Evolutionary conservation across 2,329 filamentous ascomycete genomes (phyloP).

Genomic region (Penicillium sp.): DNA sequence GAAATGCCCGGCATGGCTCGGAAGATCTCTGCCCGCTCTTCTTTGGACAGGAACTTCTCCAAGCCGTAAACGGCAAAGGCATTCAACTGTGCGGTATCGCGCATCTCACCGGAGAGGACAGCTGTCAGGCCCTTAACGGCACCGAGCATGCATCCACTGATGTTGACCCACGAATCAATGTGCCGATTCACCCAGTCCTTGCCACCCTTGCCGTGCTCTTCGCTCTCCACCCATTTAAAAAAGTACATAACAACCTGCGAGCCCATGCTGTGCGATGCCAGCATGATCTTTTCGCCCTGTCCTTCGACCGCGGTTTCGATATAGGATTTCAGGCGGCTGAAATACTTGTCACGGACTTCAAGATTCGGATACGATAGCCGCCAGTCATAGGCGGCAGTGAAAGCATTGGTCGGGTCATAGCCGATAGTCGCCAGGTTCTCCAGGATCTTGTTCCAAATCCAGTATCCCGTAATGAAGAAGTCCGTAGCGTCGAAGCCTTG

Average conservation of each 20-base stretch:
- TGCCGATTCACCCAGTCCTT: slow-evolving; percentile 86
- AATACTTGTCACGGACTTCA: slow-evolving; percentile 89
- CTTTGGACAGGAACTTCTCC: slow-evolving; percentile 89
- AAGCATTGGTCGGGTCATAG: slow-evolving; percentile 80
- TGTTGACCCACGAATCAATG: slow-evolving; percentile 96
- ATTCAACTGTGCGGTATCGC: slow-evolving; percentile 94
- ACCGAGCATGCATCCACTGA: slow-evolving; percentile 96
- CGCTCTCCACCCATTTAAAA: slow-evolving; percentile 78
- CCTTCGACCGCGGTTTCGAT: slow-evolving; percentile 81
- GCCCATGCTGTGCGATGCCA: slow-evolving; percentile 96
- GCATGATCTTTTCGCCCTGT: slow-evolving; percentile 74
- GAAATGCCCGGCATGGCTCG: slow-evolving; percentile 95
- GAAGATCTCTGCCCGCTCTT: slow-evolving; percentile 91
- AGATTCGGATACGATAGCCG: slow-evolving; percentile 86
- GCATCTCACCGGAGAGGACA: slow-evolving; percentile 94
- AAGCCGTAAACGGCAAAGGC: slow-evolving; percentile 95
- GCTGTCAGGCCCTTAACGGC: slow-evolving; percentile 89
- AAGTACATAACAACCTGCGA: slow-evolving; percentile 87
- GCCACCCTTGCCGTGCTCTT: slow-evolving; percentile 77
- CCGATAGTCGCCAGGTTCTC: slow-evolving; percentile 95
- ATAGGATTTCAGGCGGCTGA: slow-evolving; percentile 83
- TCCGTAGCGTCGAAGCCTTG: slow-evolving; percentile 98
- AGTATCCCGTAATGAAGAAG: slow-evolving; percentile 81
- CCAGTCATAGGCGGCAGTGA: slow-evolving; percentile 82
- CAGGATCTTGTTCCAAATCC: slow-evolving; percentile 99